Evolutionary conservation across 805 yeast species (phyloP).

Genomic region (Sungouiella thailandica): DNA sequence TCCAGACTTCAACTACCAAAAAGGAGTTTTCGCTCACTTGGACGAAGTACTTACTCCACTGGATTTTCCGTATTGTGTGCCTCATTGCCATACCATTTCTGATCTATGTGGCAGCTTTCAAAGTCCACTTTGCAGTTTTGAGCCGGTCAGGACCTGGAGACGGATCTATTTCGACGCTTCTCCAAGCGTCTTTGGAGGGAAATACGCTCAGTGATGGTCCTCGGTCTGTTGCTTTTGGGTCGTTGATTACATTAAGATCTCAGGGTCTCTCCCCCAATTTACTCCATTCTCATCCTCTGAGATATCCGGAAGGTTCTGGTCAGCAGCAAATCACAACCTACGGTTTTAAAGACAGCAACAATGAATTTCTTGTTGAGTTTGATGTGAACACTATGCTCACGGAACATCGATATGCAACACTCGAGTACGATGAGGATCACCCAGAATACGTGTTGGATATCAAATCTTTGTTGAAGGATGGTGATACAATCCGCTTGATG

Average conservation of each 20-base stretch:
- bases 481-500: conserved; percentile 62
- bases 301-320: conserved; percentile 84
- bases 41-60: conserved; percentile 50
- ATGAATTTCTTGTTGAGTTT: conserved; percentile 16
- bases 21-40: background rate
- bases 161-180: conserved; percentile 80
- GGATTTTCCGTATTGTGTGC: conserved; percentile 62
- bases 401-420: conserved; percentile 26
- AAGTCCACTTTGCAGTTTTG: conserved; percentile 72
- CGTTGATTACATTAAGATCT: conserved; percentile 59
- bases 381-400: conserved; percentile 39
- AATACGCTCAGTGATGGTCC: conserved; percentile 65
- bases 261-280: conserved; percentile 71
- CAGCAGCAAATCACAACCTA: conserved; percentile 96
- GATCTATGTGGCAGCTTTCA: conserved; percentile 70
- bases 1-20: conserved; percentile 20
- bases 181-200: conserved; percentile 80
- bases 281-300: conserved; percentile 82
- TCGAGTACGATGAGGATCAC: conserved; percentile 18
- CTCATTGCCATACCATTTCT: conserved; percentile 68
- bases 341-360: conserved; percentile 59
- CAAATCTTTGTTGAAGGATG: conserved; percentile 43
- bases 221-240: conserved; percentile 57
- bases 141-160: conserved; percentile 89
- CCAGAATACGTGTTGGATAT: conserved; percentile 17